phyloP scores from a whole-genome alignment of 2,329 filamentous ascomycete genomes.

The Incumbomyces delicatus region DNA sequence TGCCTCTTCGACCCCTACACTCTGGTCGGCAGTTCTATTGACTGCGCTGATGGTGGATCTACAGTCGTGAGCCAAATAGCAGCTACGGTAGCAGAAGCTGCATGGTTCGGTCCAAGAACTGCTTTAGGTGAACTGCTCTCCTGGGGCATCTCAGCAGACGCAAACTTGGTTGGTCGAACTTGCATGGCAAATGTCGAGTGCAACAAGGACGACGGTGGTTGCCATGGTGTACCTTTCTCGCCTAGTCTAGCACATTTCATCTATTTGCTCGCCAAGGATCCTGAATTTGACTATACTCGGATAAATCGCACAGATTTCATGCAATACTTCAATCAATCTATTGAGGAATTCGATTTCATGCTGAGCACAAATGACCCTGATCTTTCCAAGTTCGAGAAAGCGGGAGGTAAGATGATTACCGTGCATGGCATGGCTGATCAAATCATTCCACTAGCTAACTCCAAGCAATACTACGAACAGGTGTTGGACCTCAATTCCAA shows the following conservation, averaged over 20 bases:
- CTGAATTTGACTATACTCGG: constrained; percentile 23
- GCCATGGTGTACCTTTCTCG: constrained; percentile 19
- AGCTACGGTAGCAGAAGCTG: constrained; percentile 24
- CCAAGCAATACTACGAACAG: constrained; percentile 39
- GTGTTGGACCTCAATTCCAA: constrained; percentile 21
- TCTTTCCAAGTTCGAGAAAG: constrained; percentile 26
- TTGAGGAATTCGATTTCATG: constrained; percentile 26
- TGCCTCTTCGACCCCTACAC: constrained; percentile 6
- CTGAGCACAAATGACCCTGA: constrained; percentile 31
- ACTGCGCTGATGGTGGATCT: constrained; percentile 5
- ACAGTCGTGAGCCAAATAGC: constrained; percentile 20
- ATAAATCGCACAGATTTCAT: constrained; percentile 24
- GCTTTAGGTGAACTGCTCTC: constrained; percentile 22
- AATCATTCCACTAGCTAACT: constrained; percentile 43
- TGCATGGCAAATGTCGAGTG: constrained; percentile 22
- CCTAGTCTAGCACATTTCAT: constrained; percentile 27
- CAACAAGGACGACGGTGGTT: constrained; percentile 15
- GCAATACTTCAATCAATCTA: constrained; percentile 20
- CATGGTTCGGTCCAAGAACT: constrained; percentile 25
- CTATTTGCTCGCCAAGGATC: constrained; percentile 24
- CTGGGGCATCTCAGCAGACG: constrained; percentile 25
- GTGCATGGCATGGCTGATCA: constrained; percentile 46
- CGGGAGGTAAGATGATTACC: constrained; percentile 34
- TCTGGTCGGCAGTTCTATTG: constrained; percentile 8
- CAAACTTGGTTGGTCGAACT: constrained; percentile 4